phyloP scores from a whole-genome alignment of 1,284 basidiomycete genomes.

The Termitomyces sp. region DNA sequence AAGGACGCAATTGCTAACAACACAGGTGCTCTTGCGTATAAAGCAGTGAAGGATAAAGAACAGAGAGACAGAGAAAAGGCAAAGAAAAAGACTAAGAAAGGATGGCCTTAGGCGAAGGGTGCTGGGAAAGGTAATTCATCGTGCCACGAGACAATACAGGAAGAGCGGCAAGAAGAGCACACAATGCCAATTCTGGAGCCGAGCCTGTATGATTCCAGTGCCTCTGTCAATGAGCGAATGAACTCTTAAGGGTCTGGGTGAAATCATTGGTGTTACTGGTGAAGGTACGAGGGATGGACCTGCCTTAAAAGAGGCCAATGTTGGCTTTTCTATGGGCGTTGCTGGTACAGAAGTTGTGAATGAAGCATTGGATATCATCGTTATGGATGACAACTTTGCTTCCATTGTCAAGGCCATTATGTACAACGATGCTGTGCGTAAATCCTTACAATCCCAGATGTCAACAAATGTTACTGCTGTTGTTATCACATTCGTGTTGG shows the following conservation, averaged over 20 bases:
- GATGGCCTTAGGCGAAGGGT: slow-evolving; percentile 20
- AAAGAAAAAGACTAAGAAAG: slow-evolving; percentile 15
- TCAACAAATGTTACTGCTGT: slow-evolving; percentile 96
- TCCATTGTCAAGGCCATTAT: slow-evolving; percentile 97
- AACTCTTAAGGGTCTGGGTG: slow-evolving; percentile 82
- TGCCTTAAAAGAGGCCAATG: slow-evolving; percentile 90
- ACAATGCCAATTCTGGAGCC: slow-evolving; percentile 37
- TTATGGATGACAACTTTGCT: slow-evolving; percentile 97
- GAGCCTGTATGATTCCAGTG: slow-evolving; percentile 33
- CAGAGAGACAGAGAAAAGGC: slow-evolving; percentile 6
- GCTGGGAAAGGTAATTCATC: slow-evolving; percentile 35
- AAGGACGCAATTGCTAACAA: slow-evolving; percentile 19
- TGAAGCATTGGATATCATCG: slow-evolving; percentile 97
- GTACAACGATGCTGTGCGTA: slow-evolving; percentile 96
- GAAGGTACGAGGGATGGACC: slow-evolving; percentile 99
- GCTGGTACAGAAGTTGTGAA: slow-evolving; percentile 98
- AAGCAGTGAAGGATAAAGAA: slow-evolving; percentile 6
- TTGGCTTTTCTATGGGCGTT: slow-evolving; percentile 98
- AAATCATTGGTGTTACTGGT: slow-evolving; percentile 95
- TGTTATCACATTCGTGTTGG: slow-evolving; percentile 88
- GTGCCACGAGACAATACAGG: slow-evolving; percentile 34
- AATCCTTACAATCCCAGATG: slow-evolving; percentile 98
- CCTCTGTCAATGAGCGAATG: slow-evolving; percentile 59
- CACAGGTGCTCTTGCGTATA: slow-evolving; percentile 16
- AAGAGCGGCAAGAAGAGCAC: slow-evolving; percentile 26